phyloP scores from a whole-genome alignment of 192 early-diverging fungal species.

The Ambispora gerdemannii region DNA sequence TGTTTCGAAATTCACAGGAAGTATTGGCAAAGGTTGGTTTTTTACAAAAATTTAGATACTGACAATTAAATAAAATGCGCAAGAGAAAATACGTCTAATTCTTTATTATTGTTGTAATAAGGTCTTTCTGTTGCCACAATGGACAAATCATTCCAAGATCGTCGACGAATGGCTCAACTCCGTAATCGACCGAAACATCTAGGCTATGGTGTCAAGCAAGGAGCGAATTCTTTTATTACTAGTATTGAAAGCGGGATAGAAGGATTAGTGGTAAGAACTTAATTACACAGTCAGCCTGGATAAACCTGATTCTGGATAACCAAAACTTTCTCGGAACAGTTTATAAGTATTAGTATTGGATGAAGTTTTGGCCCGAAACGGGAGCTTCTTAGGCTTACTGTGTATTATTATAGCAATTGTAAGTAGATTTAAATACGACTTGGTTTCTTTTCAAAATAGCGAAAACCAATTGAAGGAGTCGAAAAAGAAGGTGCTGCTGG shows the following conservation, averaged over 20 bases:
- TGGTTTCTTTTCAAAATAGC: too few relatives aligned
- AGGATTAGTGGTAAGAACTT: slow-evolving; percentile 74
- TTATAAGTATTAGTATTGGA: too few relatives aligned
- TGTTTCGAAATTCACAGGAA: slow-evolving; percentile 93
- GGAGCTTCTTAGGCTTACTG: too few relatives aligned
- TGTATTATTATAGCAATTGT: too few relatives aligned
- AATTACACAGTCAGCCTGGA: too few relatives aligned
- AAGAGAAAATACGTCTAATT: background rate
- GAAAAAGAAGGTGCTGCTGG: slow-evolving; percentile 87
- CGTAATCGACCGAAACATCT: slow-evolving; percentile 91
- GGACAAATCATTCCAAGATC: slow-evolving; percentile 86
- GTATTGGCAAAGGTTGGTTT: slow-evolving; percentile 82
- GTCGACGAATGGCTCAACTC: slow-evolving; percentile 70
- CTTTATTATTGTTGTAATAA: background rate
- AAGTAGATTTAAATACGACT: too few relatives aligned
- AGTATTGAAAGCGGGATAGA: slow-evolving; percentile 84
- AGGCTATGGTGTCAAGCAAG: slow-evolving; percentile 80
- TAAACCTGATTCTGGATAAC: too few relatives aligned
- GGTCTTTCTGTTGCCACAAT: slow-evolving; percentile 87
- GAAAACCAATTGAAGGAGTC: slow-evolving; percentile 78
- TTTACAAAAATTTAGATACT: background rate
- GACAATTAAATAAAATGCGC: background rate
- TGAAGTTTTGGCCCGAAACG: too few relatives aligned
- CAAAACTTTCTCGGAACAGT: too few relatives aligned
- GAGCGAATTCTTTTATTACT: slow-evolving; percentile 78